These are phyloP conservation scores for Maudiozyma pseudohumilis DNA, from an alignment of 805 yeast species.

Conservation along the genomic window DNA sequence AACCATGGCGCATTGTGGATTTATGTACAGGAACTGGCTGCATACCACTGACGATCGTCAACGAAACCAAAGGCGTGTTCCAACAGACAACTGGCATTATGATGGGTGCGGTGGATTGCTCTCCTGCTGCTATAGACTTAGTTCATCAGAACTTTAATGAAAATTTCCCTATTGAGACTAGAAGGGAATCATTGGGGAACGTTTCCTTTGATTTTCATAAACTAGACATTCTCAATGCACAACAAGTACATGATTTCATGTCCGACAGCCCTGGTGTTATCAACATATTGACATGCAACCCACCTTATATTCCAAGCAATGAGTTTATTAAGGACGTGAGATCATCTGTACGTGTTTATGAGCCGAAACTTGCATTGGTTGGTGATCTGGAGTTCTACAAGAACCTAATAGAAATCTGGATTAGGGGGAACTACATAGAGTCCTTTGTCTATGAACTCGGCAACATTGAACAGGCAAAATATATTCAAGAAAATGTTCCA, in stretches of 20 bases:
- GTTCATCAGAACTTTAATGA: constrained; percentile 1
- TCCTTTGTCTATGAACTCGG: constrained; percentile 79
- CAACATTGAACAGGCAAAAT: constrained; percentile 42
- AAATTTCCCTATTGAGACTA: neutral
- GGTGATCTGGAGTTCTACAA: constrained; percentile 68
- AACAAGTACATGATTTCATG: neutral
- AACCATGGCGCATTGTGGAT: constrained; percentile 39
- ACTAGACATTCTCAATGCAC: neutral
- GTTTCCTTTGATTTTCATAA: neutral
- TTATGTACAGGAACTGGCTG: constrained; percentile 89
- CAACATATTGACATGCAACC: constrained; percentile 70
- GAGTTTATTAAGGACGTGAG: constrained; percentile 37
- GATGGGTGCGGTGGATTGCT: constrained; percentile 48
- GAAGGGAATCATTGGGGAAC: neutral
- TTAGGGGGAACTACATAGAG: constrained; percentile 25
- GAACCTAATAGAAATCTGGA: constrained; percentile 40
- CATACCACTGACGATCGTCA: constrained; percentile 39
- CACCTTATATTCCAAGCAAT: constrained; percentile 61
- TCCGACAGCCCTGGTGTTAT: constrained; percentile 7
- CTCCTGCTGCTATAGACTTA: constrained; percentile 41
- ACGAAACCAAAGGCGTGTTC: neutral
- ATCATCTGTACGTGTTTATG: constrained; percentile 56
- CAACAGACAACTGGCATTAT: constrained; percentile 2
- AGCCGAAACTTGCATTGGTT: constrained; percentile 70
- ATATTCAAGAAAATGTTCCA: constrained; percentile 24